Conservation (phyloP, 352 stramenopile species). For the Pythium dissotocum region DNA sequence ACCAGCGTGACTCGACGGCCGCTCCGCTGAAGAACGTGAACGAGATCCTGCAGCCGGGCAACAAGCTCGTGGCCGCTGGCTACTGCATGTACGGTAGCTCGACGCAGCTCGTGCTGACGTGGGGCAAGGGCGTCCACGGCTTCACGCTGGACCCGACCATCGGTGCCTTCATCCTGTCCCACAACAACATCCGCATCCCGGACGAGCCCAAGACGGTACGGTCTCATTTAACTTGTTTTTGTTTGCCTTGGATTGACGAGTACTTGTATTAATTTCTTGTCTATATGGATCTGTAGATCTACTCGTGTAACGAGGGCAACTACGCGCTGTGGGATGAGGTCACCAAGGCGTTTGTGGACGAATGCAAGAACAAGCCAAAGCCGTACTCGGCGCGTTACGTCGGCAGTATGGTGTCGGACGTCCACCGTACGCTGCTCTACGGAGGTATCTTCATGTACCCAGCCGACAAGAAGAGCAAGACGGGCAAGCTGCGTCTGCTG, state of each 20-base stretch:
- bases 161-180: slow-evolving; percentile 97
- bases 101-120: slow-evolving; percentile 97
- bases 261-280: slow-evolving; percentile 5
- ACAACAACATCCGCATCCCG: slow-evolving; percentile 94
- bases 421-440: slow-evolving; percentile 98
- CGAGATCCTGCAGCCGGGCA: slow-evolving; percentile 93
- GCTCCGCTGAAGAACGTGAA: slow-evolving; percentile 40
- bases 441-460: slow-evolving; percentile 99
- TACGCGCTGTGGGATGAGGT: slow-evolving; percentile 93
- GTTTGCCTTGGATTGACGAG: neutral
- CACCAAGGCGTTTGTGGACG: slow-evolving; percentile 88
- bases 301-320: slow-evolving; percentile 99
- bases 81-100: slow-evolving; percentile 99
- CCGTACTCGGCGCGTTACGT: slow-evolving; percentile 95
- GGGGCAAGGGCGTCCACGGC: slow-evolving; percentile 92
- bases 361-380: slow-evolving; percentile 81
- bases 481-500: slow-evolving; percentile 96
- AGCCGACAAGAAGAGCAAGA: slow-evolving; percentile 91
- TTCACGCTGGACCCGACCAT: slow-evolving; percentile 99
- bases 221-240: neutral
- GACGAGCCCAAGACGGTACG: slow-evolving; percentile 83
- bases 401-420: slow-evolving; percentile 98
- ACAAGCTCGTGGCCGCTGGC: slow-evolving; percentile 94
- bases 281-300: slow-evolving; percentile 67
- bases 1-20: slow-evolving; percentile 73